These are phyloP conservation scores for Linnemannia zychae DNA, from an alignment of 192 early-diverging fungal species.

Conservation along the genomic window DNA sequence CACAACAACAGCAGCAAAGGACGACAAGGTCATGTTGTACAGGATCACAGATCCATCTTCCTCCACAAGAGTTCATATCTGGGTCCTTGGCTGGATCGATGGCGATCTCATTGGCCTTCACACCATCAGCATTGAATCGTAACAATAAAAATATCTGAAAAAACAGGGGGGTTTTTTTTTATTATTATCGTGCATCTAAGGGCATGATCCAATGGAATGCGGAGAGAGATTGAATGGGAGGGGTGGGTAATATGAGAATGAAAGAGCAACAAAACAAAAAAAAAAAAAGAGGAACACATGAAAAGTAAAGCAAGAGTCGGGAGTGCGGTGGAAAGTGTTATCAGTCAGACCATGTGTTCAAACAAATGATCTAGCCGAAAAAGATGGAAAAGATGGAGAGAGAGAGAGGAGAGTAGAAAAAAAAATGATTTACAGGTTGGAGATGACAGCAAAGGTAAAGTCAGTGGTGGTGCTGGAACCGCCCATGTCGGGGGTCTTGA, in stretches of 20 bases:
- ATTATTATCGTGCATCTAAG: constrained; percentile 15
- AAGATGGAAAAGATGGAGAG: background rate
- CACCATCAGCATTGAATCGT: constrained; percentile 49
- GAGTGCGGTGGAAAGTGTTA: constrained; percentile 4
- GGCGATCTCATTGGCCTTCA: constrained; percentile 35
- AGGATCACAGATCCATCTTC: constrained; percentile 18
- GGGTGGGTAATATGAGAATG: constrained; percentile 15
- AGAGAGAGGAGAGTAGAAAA: background rate
- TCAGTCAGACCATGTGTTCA: constrained; percentile 1
- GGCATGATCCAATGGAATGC: constrained; percentile 1
- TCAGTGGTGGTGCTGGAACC: constrained; percentile 91
- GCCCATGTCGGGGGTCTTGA: constrained; percentile 91
- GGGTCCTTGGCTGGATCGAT: constrained; percentile 46
- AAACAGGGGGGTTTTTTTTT: background rate
- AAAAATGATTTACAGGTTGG: constrained; percentile 68
- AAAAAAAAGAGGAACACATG: constrained; percentile 1
- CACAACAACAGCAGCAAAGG: background rate
- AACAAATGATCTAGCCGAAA: constrained; percentile 5
- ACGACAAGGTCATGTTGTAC: constrained; percentile 25
- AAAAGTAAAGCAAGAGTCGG: constrained; percentile 13
- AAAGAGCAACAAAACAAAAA: constrained; percentile 1
- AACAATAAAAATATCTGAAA: background rate
- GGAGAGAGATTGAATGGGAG: background rate
- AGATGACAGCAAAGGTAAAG: constrained; percentile 93
- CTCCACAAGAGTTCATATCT: constrained; percentile 38